Percentiles rank a stretch among this genome's conserved stretches.
These are phyloP conservation scores for Lotus japonicus DNA, from an alignment of 306 rosid genomes.

Conservation along the genomic window DNA sequence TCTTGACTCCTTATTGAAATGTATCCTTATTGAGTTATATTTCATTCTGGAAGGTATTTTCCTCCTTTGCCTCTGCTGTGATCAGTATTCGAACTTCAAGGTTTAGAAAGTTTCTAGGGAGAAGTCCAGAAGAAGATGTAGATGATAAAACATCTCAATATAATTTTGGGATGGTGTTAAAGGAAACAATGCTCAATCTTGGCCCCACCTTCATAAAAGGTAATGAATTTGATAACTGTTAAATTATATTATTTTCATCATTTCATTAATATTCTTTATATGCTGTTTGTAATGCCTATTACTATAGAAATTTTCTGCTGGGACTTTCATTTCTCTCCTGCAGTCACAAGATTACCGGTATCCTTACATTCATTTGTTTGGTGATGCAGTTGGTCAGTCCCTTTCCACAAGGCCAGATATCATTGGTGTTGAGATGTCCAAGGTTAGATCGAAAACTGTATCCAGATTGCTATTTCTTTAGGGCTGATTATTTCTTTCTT, in stretches of 20 bases:
- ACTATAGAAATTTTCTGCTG: constrained; percentile 18
- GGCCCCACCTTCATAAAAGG: constrained; percentile 99
- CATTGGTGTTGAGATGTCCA: constrained; percentile 84
- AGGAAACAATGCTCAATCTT: constrained; percentile 79
- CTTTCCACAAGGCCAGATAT: constrained; percentile 97
- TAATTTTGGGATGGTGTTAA: constrained; percentile 66
- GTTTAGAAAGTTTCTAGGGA: constrained; percentile 36
- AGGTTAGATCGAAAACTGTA: constrained; percentile 49
- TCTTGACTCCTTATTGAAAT: constrained; percentile 13
- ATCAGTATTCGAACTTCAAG: constrained; percentile 62
- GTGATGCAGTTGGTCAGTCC: constrained; percentile 95
- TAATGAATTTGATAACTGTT: constrained; percentile 25
- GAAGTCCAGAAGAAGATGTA: constrained; percentile 30
- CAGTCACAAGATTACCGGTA: constrained; percentile 38
- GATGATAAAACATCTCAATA: constrained; percentile 54
- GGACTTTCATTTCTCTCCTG: constrained; percentile 33
- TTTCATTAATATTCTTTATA: constrained; percentile 4
- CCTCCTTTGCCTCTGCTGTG: constrained; percentile 70
- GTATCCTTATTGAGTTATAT: constrained; percentile 24
- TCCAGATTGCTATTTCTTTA: neutral
- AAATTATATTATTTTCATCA: neutral
- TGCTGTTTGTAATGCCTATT: constrained; percentile 6
- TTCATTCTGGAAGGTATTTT: constrained; percentile 57
- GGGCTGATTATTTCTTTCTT: constrained; percentile 4
- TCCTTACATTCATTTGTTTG: constrained; percentile 57